A percentile compares a stretch with the other conserved stretches of the same genome.
Evolutionary conservation across 345 rosid genomes (phyloP).

Genomic region (Firmiana major): DNA sequence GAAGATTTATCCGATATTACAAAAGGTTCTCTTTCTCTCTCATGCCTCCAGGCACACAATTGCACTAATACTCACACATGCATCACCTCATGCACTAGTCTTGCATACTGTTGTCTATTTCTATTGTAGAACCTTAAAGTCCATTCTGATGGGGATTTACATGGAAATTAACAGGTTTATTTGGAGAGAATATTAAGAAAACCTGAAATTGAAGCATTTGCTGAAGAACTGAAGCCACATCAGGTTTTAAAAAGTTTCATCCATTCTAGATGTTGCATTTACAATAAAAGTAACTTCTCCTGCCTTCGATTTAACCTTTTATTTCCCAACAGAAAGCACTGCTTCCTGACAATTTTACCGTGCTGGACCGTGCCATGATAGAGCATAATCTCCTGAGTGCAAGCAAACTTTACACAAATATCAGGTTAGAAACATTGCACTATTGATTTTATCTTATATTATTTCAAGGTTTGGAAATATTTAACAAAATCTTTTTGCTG

Average conservation of each 20-base stretch:
- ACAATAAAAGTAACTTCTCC: neutral
- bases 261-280: conserved; percentile 4
- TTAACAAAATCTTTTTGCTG: neutral
- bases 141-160: neutral
- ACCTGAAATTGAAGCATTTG: conserved; percentile 94
- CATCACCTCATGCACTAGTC: neutral
- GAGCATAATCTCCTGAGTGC: conserved; percentile 98
- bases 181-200: conserved; percentile 89
- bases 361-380: conserved; percentile 95
- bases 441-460: neutral
- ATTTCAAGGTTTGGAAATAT: neutral
- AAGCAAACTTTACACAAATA: conserved; percentile 94
- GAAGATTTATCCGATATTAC: conserved; percentile 87
- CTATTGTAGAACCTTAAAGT: neutral
- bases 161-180: conserved; percentile 61
- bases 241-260: conserved; percentile 46
- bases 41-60: neutral
- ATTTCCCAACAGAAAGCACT: conserved; percentile 66
- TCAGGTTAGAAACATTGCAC: conserved; percentile 45
- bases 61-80: neutral
- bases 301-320: conserved; percentile 15
- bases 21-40: conserved; percentile 54
- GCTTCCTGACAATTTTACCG: conserved; percentile 90
- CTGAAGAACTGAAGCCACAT: conserved; percentile 90
- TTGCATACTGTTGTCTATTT: neutral